Evolutionary conservation across 257 asterid genomes (phyloP), one percentile per base, ranked within the genome.

Genomic region (Echium plantagineum): DNA sequence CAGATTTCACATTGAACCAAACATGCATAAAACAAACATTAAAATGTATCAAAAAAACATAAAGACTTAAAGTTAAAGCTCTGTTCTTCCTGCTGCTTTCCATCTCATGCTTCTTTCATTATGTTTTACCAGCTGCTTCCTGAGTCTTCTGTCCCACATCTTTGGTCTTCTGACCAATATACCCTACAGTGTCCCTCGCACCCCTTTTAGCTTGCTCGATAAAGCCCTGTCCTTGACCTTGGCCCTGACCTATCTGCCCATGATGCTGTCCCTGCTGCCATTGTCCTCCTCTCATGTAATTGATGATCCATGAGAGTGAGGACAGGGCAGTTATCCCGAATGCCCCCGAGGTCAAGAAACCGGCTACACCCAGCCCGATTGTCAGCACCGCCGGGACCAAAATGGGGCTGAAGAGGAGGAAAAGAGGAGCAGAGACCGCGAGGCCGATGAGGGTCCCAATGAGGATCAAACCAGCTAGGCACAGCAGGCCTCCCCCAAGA

Each of bases 251-350:
- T 1, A 10, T 86, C 42, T 54, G 62, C 68, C 73, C 65, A 10
- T 1, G 49, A 10, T 13, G 17, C 49, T 74, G 79, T 64, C 81
- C 83, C 58, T 76, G 73, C 62, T 69, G 9, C 52, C 75, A 86
- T 31, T 54, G 60, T 66, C 73, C 65, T 10, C 66, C 58, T 28
- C 85, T 61, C 57, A 78, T 53, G 78, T 85, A 83, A 51, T 76
- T 85, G 9, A 81, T 54, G 16, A 83, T 64, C 94, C 96, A 88
- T 0, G 82, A 55, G 2, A 88, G 26, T 0, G 93, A 83, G 2
- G 96, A 81, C 7, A 88, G 82, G 6, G 94, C 94, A 4, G 88
- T 88, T 55, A 88, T 70, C 30, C 94, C 96, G 18, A 87, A 83
- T 0, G 77, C 93, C 0, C 89, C 94, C 0, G 95, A 78, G 1